These are phyloP conservation scores for Xerocomellus chrysenteron DNA, from an alignment of 768 basidiomycete species.

Conservation along the genomic window DNA sequence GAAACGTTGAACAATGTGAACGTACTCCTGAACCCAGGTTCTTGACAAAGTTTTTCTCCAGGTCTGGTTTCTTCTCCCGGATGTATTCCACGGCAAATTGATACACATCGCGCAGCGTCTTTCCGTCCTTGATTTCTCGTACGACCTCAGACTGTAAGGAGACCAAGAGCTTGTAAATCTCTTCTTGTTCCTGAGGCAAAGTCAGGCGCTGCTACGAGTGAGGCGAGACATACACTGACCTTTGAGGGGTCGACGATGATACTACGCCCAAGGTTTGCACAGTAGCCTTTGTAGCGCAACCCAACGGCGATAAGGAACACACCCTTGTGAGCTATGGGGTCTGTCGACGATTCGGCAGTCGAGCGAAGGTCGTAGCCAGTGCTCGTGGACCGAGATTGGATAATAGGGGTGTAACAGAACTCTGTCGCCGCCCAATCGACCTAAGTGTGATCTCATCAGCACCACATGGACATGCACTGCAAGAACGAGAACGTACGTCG, in stretches of 20 bases:
- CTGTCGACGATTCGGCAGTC: slow-evolving; percentile 81
- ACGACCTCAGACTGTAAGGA: slow-evolving; percentile 77
- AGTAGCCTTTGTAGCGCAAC: slow-evolving; percentile 90
- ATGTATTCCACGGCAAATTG: slow-evolving; percentile 68
- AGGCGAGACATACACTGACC: slow-evolving; percentile 37
- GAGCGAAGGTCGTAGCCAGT: slow-evolving; percentile 86
- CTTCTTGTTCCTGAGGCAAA: slow-evolving; percentile 78
- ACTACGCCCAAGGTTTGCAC: slow-evolving; percentile 88
- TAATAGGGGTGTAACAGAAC: slow-evolving; percentile 93
- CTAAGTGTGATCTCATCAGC: slow-evolving; percentile 38
- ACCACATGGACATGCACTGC: background rate
- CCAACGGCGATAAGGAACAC: slow-evolving; percentile 87
- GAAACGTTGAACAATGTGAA: slow-evolving; percentile 1
- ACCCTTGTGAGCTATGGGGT: slow-evolving; percentile 82
- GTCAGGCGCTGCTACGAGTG: background rate
- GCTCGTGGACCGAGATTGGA: slow-evolving; percentile 85
- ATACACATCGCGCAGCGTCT: slow-evolving; percentile 77
- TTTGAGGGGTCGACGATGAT: slow-evolving; percentile 94
- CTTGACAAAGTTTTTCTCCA: slow-evolving; percentile 85
- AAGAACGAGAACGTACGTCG: slow-evolving; percentile 53
- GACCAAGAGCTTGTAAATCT: slow-evolving; percentile 76
- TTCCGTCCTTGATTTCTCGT: slow-evolving; percentile 75
- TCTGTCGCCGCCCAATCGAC: slow-evolving; percentile 89
- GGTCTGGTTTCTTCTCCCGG: slow-evolving; percentile 73
- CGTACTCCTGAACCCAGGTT: slow-evolving; percentile 86